Base-by-base conservation (phyloP, 2,329 filamentous ascomycete species). In the Cytospora leucostoma region DNA sequence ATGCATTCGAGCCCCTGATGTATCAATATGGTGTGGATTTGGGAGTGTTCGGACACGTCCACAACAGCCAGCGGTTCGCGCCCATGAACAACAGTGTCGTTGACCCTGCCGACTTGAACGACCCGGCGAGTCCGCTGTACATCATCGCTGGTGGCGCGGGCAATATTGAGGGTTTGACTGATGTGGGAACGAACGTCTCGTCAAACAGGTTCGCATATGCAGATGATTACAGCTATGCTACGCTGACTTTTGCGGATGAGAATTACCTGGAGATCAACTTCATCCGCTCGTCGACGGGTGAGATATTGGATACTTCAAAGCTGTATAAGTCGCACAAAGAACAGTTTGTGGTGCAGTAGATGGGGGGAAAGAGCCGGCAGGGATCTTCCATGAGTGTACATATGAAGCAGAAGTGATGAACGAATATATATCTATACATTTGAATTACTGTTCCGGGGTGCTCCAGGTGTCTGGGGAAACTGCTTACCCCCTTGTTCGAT, bases 1-100 rank as follows among this genome's bases (percentile, higher is more conserved):
- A 65, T 0, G 82, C 82, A 0, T 86, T 86, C 63, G 84, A 87
- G 73, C 72, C 74, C 0, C 70, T 85, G 3, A 71, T 86, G 7
- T 83, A 84, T 72, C 76, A 78, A 58, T 84, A 85, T 70, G 83
- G 82, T 34, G 84, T 87, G 21, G 84, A 87, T 66, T 71, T 86
- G 5, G 83, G 73, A 33, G 74, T 86, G 7, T 84, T 85, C 66
- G 84, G 84, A 2, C 84, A 87, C 68, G 81, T 84, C 15, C 84
- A 86, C 72, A 85, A 84, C 72, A 80, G 81, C 33, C 82, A 86
- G 73, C 79, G 84, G 1, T 83, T 84, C 67, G 65, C 75, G 69
- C 81, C 74, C 33, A 71, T 75, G 2, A 71, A 71, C 70, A 74
- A 78, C 63, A 68, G 70, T 66, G 70, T 69, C 0, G 71, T 70